phyloP scores from a whole-genome alignment of 306 rosid species.

The Rubus parviflorus region DNA sequence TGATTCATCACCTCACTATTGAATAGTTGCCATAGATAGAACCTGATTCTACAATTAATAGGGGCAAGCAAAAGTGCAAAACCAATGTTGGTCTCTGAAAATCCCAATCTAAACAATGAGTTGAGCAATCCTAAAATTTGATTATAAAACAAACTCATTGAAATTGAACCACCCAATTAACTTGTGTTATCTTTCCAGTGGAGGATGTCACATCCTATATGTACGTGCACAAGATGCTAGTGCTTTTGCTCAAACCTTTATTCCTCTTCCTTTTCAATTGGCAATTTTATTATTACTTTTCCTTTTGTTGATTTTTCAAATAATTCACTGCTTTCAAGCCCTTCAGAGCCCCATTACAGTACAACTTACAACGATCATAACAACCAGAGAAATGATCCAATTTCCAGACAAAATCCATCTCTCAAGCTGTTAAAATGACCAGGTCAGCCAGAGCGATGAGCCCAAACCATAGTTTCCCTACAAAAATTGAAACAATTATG shows the following conservation, averaged over 20 bases:
- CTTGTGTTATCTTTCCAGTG: not conserved
- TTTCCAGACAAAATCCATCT: not conserved
- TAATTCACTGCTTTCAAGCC: not conserved
- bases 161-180: not conserved
- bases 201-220: not conserved
- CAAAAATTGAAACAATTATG: not conserved
- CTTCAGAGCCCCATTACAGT: not conserved
- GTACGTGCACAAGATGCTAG: conserved; percentile 9
- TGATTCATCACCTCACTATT: not conserved
- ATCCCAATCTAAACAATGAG: not conserved
- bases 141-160: not conserved
- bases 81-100: not conserved
- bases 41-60: no score
- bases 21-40: not conserved
- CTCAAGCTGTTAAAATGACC: conserved; percentile 1
- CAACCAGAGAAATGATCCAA: not conserved
- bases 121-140: not conserved
- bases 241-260: conserved; percentile 12
- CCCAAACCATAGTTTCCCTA: conserved; percentile 31
- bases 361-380: not conserved
- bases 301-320: no score
- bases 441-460: conserved; percentile 28
- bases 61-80: not conserved
- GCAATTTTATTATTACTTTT: not conserved
- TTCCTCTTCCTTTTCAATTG: conserved; percentile 20